Percentiles rank a stretch among this genome's conserved stretches.
phyloP scores from a whole-genome alignment of 164 flowering plant genomes.

The Chloranthus sessilifolius region DNA sequence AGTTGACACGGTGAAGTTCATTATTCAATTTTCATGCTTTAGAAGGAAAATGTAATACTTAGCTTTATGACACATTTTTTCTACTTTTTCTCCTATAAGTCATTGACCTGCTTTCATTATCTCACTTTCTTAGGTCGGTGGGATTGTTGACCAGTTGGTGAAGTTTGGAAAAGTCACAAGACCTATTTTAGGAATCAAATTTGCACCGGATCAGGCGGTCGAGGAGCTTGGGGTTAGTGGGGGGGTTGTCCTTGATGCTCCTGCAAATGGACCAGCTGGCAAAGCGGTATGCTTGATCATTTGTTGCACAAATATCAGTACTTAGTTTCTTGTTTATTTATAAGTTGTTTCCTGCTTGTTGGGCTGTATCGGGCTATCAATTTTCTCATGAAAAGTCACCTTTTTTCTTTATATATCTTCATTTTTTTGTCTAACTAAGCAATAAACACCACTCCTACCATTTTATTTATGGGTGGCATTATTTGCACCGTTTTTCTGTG shows the following conservation, averaged over 20 bases:
- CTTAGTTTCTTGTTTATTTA: too few relatives aligned
- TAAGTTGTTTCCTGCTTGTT: too few relatives aligned
- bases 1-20: conserved; percentile 95
- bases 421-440: too few relatives aligned
- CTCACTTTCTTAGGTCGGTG: conserved; percentile 50
- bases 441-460: too few relatives aligned
- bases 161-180: conserved; percentile 88
- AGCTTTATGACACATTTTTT: too few relatives aligned
- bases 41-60: too few relatives aligned
- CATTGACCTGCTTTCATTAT: neutral
- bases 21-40: neutral
- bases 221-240: conserved; percentile 97
- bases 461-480: too few relatives aligned
- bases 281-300: conserved; percentile 60
- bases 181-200: conserved; percentile 91
- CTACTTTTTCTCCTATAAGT: neutral
- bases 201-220: conserved; percentile 97
- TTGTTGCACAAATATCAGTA: too few relatives aligned
- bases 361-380: too few relatives aligned
- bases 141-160: conserved; percentile 92
- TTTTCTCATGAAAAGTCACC: too few relatives aligned
- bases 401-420: too few relatives aligned
- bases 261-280: conserved; percentile 90
- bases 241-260: conserved; percentile 94
- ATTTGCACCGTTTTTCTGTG: too few relatives aligned